Percentiles rank a stretch among this genome's conserved stretches.
phyloP scores from a whole-genome alignment of 306 rosid species.

The Macrotyloma uniflorum region DNA sequence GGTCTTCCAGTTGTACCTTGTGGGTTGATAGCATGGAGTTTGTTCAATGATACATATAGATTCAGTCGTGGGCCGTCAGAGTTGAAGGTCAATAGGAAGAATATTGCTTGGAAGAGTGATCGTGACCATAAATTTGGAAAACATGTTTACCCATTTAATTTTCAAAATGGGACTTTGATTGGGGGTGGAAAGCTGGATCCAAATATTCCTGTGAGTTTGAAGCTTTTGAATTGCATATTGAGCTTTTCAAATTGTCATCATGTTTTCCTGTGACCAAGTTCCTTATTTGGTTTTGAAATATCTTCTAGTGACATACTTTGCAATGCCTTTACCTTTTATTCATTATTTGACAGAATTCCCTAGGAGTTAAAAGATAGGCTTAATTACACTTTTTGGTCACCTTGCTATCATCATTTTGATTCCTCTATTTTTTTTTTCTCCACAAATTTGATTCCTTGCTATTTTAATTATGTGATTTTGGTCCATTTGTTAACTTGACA shows the following conservation, averaged over 20 bases:
- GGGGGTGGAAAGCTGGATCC: slow-evolving; percentile 88
- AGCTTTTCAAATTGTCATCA: not conserved
- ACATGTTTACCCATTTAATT: slow-evolving; percentile 87
- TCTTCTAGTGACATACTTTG: not conserved
- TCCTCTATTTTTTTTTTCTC: not conserved
- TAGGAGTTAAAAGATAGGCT: not conserved
- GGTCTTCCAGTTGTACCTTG: slow-evolving; percentile 84
- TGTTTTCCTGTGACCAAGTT: not conserved
- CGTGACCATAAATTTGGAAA: slow-evolving; percentile 88
- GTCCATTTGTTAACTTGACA: not conserved
- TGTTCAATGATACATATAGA: slow-evolving; percentile 81
- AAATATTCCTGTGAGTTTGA: slow-evolving; percentile 73
- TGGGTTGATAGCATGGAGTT: slow-evolving; percentile 96
- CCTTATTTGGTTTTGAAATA: slow-evolving; percentile 17
- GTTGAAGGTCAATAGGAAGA: slow-evolving; percentile 76
- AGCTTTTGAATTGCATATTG: slow-evolving; percentile 21
- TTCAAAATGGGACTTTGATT: slow-evolving; percentile 86
- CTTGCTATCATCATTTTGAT: not conserved
- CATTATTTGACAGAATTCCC: slow-evolving; percentile 1
- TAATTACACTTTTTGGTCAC: not conserved
- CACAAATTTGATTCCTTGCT: not conserved
- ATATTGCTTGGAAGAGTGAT: slow-evolving; percentile 97
- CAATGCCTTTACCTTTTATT: not conserved
- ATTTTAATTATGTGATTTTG: not conserved
- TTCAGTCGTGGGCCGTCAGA: slow-evolving; percentile 69